Percentiles rank a stretch among this genome's conserved stretches.
phyloP scores from a whole-genome alignment of 441 rosid species.

The Kokia cookei region DNA sequence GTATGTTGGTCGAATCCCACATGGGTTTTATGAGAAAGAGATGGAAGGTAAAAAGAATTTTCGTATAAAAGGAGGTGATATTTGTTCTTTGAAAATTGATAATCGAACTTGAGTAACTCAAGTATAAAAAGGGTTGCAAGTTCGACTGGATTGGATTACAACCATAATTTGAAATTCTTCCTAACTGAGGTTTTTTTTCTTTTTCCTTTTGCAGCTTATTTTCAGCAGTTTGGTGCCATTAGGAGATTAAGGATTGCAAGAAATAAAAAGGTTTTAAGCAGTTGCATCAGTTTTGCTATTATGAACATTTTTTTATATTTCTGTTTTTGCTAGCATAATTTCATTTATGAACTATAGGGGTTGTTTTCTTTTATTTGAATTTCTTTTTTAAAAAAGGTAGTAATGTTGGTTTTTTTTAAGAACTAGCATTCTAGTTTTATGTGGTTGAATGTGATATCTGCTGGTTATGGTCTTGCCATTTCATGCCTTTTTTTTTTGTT shows the following conservation, averaged over 20 bases:
- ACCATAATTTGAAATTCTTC: not conserved
- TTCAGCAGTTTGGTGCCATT: conserved; percentile 74
- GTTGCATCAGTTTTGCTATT: not conserved
- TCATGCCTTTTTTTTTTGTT: not conserved
- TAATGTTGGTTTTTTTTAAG: not conserved
- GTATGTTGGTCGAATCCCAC: conserved; percentile 88
- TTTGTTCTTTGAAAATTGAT: not conserved
- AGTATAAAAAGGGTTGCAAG: too few species aligned
- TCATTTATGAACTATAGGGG: not conserved
- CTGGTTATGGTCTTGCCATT: not conserved
- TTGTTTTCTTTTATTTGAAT: not conserved
- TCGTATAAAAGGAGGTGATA: not conserved
- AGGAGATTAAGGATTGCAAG: conserved; percentile 81
- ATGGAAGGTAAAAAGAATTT: conserved; percentile 50
- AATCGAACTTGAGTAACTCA: too few species aligned
- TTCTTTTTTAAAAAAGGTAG: not conserved
- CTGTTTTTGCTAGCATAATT: not conserved
- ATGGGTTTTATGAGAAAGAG: conserved; percentile 87
- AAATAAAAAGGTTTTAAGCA: conserved; percentile 59
- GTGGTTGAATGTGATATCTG: not conserved
- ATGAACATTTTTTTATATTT: not conserved
- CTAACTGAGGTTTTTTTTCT: not conserved
- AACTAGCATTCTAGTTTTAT: not conserved
- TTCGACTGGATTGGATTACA: too few species aligned
- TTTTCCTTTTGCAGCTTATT: conserved; percentile 45